Percentiles rank a stretch among this genome's conserved stretches.
These are phyloP conservation scores for Metarhizium humberi DNA, from an alignment of 2,329 filamentous ascomycete species.

Conservation along the genomic window DNA sequence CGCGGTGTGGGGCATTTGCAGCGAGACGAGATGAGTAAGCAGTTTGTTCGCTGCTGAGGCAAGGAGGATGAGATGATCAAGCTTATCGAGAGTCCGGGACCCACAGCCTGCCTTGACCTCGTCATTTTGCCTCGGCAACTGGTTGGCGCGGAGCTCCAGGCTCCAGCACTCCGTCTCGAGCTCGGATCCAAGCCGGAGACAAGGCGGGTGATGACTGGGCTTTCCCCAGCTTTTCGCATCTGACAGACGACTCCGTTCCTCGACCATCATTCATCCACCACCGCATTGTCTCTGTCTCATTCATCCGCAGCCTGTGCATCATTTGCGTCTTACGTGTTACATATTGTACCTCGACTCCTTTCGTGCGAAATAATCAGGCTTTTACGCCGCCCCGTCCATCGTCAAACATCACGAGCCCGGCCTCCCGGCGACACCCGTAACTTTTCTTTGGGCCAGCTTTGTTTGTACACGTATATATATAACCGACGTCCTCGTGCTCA, in stretches of 20 bases:
- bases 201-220: too few relatives aligned
- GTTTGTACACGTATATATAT: not conserved
- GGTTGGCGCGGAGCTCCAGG: too few relatives aligned
- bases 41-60: not conserved
- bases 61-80: too few relatives aligned
- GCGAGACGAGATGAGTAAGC: not conserved
- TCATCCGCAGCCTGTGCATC: not conserved
- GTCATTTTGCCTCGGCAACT: too few relatives aligned
- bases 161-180: too few relatives aligned
- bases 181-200: too few relatives aligned
- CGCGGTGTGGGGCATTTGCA: not conserved
- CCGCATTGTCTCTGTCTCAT: not conserved
- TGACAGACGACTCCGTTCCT: not conserved
- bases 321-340: not conserved
- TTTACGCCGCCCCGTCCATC: not conserved
- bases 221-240: too few relatives aligned
- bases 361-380: not conserved
- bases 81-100: too few relatives aligned
- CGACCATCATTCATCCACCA: not conserved
- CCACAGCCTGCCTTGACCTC: too few relatives aligned
- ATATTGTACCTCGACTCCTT: not conserved
- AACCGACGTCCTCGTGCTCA: not conserved
- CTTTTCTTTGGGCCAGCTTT: not conserved
- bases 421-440: not conserved
- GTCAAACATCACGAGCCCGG: not conserved